These are phyloP conservation scores for Pisolithus orientalis DNA, from an alignment of 768 basidiomycete genomes.

Conservation along the genomic window DNA sequence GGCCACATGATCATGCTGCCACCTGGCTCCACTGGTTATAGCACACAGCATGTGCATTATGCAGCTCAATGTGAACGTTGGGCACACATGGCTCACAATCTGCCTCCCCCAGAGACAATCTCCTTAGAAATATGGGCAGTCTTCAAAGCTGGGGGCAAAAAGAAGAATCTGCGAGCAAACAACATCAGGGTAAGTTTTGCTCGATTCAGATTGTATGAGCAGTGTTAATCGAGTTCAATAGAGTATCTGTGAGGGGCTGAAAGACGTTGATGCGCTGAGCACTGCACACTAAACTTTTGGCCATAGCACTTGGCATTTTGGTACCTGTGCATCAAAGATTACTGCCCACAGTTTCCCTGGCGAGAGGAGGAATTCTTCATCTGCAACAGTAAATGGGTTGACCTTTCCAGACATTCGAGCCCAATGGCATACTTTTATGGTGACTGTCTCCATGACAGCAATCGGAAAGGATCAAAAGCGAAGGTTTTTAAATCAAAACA, in stretches of 20 bases:
- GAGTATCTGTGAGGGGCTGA: slow-evolving; percentile 3
- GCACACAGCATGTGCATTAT: slow-evolving; percentile 1
- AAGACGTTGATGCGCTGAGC: slow-evolving; percentile 1
- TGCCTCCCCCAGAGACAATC: background rate
- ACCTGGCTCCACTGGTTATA: background rate
- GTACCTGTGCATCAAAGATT: background rate
- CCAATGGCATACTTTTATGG: slow-evolving; percentile 1
- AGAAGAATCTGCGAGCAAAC: background rate
- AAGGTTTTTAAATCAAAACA: slow-evolving; percentile 2
- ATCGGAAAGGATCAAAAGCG: background rate
- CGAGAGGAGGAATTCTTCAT: too few relatives aligned
- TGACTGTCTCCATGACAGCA: background rate
- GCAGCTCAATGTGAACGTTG: background rate
- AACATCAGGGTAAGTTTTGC: background rate
- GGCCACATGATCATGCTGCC: too few relatives aligned
- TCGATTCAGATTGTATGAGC: background rate
- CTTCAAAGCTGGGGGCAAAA: background rate
- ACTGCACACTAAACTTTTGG: background rate
- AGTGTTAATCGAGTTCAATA: background rate
- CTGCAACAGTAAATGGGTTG: slow-evolving; percentile 3
- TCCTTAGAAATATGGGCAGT: background rate
- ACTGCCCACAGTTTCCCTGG: background rate
- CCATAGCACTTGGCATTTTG: background rate
- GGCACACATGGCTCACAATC: background rate
- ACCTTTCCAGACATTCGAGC: background rate